Percentiles rank a stretch among this genome's conserved stretches.
phyloP scores from a whole-genome alignment of 768 basidiomycete species.

The Mycena filopes region DNA sequence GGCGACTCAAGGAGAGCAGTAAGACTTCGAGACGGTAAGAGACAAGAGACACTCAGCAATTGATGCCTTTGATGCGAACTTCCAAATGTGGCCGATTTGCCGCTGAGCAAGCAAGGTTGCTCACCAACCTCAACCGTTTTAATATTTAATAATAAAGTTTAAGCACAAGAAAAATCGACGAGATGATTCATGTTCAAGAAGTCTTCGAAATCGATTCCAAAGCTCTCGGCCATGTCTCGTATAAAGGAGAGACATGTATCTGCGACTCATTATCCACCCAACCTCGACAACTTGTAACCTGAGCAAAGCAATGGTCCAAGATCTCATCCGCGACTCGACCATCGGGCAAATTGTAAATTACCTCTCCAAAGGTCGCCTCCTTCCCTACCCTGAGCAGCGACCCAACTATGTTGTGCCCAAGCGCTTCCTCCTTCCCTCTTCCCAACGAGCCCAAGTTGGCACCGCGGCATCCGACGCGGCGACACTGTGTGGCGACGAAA shows the following conservation, averaged over 20 bases:
- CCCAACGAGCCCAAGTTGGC: conserved; percentile 26
- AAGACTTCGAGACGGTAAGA: too few species aligned
- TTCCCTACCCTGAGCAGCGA: conserved; percentile 35
- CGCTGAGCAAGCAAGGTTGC: too few species aligned
- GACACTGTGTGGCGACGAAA: conserved; percentile 19
- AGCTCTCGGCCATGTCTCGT: neutral
- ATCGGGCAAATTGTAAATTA: conserved; percentile 41
- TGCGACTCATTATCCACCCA: neutral
- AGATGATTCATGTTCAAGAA: too few species aligned
- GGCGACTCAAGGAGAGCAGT: too few species aligned
- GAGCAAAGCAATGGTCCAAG: conserved; percentile 13
- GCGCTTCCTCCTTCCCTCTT: conserved; percentile 8
- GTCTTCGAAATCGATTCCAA: conserved; percentile 34
- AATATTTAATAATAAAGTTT: too few species aligned
- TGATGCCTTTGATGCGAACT: too few species aligned
- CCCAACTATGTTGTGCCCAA: conserved; percentile 26
- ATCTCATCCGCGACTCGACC: conserved; percentile 38
- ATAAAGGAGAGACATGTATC: conserved; percentile 1
- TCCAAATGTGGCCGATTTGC: too few species aligned
- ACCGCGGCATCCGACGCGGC: conserved; percentile 20
- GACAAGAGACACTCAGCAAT: too few species aligned
- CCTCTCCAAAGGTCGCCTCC: conserved; percentile 32
- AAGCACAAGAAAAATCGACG: too few species aligned
- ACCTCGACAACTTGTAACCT: neutral
- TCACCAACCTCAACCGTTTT: too few species aligned